Evolutionary conservation across 1,284 basidiomycete species (phyloP).

Genomic region (Mycosarcoma maydis): DNA sequence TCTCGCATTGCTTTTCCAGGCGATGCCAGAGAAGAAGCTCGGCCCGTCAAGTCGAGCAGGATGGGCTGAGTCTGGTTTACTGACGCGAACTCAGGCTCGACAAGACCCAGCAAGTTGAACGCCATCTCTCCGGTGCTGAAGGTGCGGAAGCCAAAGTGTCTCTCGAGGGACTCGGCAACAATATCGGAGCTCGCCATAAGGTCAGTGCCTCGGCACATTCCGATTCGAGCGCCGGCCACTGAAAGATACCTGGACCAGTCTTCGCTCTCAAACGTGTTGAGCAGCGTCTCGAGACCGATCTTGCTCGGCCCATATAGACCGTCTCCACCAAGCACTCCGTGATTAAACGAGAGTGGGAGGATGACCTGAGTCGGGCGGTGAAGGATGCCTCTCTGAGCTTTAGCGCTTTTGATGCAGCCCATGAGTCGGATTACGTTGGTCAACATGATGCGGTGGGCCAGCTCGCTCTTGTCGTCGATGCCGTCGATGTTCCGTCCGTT

Average conservation of each 20-base stretch:
- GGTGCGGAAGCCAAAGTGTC: slow-evolving; percentile 85
- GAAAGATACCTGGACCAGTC: slow-evolving; percentile 96
- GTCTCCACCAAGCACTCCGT: slow-evolving; percentile 96
- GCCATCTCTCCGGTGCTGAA: slow-evolving; percentile 99
- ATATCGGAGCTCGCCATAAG: slow-evolving; percentile 95
- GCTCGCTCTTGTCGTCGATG: slow-evolving; percentile 94
- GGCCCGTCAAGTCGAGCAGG: slow-evolving; percentile 85
- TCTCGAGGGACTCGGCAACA: slow-evolving; percentile 91
- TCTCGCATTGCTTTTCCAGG: background rate
- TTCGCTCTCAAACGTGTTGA: slow-evolving; percentile 95
- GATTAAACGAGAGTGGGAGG: slow-evolving; percentile 94
- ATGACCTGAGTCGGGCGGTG: slow-evolving; percentile 98
- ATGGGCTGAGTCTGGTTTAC: slow-evolving; percentile 98
- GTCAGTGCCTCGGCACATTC: slow-evolving; percentile 85
- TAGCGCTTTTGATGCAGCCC: slow-evolving; percentile 96
- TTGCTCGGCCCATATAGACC: slow-evolving; percentile 98
- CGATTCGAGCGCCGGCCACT: slow-evolving; percentile 96
- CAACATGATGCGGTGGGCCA: slow-evolving; percentile 88
- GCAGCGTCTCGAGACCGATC: slow-evolving; percentile 95
- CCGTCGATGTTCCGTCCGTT: slow-evolving; percentile 97
- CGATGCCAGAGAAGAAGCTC: slow-evolving; percentile 6
- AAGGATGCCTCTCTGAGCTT: slow-evolving; percentile 92
- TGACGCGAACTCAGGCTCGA: slow-evolving; percentile 98
- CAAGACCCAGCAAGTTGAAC: slow-evolving; percentile 94
- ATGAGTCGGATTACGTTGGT: slow-evolving; percentile 90